phyloP scores from a whole-genome alignment of 2,329 filamentous ascomycete genomes.

The Epichloe baconii region DNA sequence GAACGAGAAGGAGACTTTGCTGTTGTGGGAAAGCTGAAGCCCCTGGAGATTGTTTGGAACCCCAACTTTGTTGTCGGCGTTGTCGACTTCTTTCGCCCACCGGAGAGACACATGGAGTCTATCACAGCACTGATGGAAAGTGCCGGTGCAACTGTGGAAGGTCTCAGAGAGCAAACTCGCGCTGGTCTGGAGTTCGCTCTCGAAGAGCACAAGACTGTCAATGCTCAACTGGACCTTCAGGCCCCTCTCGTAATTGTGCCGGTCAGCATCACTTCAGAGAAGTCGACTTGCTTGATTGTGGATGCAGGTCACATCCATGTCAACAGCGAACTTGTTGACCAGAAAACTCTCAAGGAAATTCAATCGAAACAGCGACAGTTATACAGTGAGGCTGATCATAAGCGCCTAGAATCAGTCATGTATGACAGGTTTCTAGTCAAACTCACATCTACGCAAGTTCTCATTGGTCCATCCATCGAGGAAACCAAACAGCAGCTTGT shows the following conservation, averaged over 20 bases:
- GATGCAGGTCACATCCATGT: slow-evolving; percentile 95
- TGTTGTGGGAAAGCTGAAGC: slow-evolving; percentile 81
- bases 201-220: slow-evolving; percentile 95
- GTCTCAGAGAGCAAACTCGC: slow-evolving; percentile 85
- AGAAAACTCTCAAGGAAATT: slow-evolving; percentile 80
- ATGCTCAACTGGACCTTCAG: slow-evolving; percentile 88
- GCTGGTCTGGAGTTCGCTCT: slow-evolving; percentile 92
- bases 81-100: slow-evolving; percentile 90
- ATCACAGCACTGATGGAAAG: slow-evolving; percentile 92
- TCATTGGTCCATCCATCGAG: slow-evolving; percentile 88
- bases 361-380: slow-evolving; percentile 80
- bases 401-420: slow-evolving; percentile 80
- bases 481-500: slow-evolving; percentile 74
- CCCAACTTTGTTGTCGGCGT: slow-evolving; percentile 84
- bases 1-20: slow-evolving; percentile 87
- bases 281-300: slow-evolving; percentile 78
- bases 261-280: slow-evolving; percentile 72
- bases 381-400: slow-evolving; percentile 81
- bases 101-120: slow-evolving; percentile 95
- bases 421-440: slow-evolving; percentile 96
- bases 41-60: slow-evolving; percentile 95
- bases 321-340: slow-evolving; percentile 85
- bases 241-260: slow-evolving; percentile 94
- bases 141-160: slow-evolving; percentile 89
- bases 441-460: slow-evolving; percentile 82